phyloP scores from a whole-genome alignment of 2,329 filamentous ascomycete species.

The Chaetomiaceae sp. region DNA sequence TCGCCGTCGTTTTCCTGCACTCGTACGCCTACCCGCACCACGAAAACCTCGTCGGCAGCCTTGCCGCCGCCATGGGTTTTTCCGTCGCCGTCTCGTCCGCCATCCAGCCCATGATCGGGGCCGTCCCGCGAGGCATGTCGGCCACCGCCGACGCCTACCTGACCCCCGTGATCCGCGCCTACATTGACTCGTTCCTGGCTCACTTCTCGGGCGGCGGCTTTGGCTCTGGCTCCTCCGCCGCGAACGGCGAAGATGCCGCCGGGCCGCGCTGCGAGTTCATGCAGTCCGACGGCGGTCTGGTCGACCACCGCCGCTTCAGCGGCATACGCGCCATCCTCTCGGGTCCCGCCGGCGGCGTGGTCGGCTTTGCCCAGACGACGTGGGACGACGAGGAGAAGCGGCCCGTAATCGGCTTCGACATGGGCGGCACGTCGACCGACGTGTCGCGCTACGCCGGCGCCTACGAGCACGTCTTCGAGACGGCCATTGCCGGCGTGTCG shows the following conservation, averaged over 20 bases:
- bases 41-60: conserved; percentile 76
- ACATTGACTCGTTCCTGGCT: conserved; percentile 66
- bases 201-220: conserved; percentile 80
- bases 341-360: conserved; percentile 87
- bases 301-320: conserved; percentile 75
- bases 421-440: conserved; percentile 91
- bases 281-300: conserved; percentile 75
- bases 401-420: conserved; percentile 91
- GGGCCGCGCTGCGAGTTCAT: conserved; percentile 88
- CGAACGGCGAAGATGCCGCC: conserved; percentile 58
- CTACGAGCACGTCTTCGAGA: conserved; percentile 92
- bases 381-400: conserved; percentile 78
- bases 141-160: conserved; percentile 77
- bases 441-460: conserved; percentile 80
- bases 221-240: conserved; percentile 71
- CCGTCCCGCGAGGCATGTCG: conserved; percentile 69
- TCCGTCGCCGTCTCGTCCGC: too few relatives aligned
- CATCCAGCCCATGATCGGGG: conserved; percentile 91
- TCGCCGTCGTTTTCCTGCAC: conserved; percentile 89
- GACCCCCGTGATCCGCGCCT: conserved; percentile 73
- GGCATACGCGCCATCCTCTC: conserved; percentile 82
- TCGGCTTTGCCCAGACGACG: conserved; percentile 86
- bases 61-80: conserved; percentile 72
- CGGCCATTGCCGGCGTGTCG: conserved; percentile 87
- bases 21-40: conserved; percentile 87